phyloP scores from a whole-genome alignment of 1,139 yeast species.

The Blastobotrys capitulatus region DNA sequence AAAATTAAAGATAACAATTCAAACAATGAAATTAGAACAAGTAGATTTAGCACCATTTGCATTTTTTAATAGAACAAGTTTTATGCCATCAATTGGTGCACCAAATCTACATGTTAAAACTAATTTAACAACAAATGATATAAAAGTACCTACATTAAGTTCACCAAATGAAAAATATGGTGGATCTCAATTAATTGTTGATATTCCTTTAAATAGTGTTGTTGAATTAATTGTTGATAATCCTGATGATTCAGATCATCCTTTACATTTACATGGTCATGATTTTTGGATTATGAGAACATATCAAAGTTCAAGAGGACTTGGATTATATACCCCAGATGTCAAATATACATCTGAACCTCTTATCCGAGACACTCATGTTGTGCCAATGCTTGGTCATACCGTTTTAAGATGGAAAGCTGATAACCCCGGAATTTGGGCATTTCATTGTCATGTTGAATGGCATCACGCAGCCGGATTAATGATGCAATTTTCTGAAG shows the following conservation, averaged over 20 bases:
- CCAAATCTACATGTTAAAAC: constrained; percentile 25
- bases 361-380: constrained; percentile 65
- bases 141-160: constrained; percentile 4
- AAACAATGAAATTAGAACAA: constrained; percentile 22
- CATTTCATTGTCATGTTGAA: constrained; percentile 78
- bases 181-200: constrained; percentile 15
- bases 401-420: constrained; percentile 62
- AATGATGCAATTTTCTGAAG: constrained; percentile 40
- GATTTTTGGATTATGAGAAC: constrained; percentile 49
- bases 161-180: constrained; percentile 19
- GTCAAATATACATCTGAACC: constrained; percentile 46
- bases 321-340: constrained; percentile 38
- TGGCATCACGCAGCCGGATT: constrained; percentile 82
- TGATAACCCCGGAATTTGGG: constrained; percentile 79
- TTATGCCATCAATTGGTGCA: constrained; percentile 25
- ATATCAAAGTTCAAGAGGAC: constrained; percentile 33
- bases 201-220: constrained; percentile 22
- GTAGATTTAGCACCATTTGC: constrained; percentile 22
- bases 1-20: constrained; percentile 17
- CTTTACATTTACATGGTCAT: constrained; percentile 60
- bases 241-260: constrained; percentile 75
- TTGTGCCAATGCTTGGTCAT: constrained; percentile 53
- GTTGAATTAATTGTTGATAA: constrained; percentile 71
- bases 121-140: constrained; percentile 17
- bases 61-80: constrained; percentile 26